A percentile compares a stretch with the other conserved stretches of the same genome.
Evolutionary conservation across 805 yeast species (phyloP).

Genomic region (Pichia ethanolica): DNA sequence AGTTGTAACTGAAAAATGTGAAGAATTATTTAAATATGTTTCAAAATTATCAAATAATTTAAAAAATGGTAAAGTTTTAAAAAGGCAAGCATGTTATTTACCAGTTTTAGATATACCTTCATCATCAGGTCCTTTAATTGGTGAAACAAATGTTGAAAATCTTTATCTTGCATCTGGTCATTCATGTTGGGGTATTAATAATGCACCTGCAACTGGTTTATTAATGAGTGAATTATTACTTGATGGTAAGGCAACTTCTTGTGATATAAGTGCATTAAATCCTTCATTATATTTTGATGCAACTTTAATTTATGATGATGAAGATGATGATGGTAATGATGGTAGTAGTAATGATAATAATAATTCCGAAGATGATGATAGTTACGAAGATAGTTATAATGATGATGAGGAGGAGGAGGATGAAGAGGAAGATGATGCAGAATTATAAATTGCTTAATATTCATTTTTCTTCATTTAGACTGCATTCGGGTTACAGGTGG

Average conservation of each 20-base stretch:
- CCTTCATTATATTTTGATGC: slow-evolving; percentile 88
- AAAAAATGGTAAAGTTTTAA: slow-evolving; percentile 63
- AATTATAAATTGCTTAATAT: background rate
- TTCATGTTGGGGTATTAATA: slow-evolving; percentile 98
- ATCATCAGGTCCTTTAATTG: slow-evolving; percentile 87
- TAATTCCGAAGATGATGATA: slow-evolving; percentile 10
- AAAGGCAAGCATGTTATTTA: slow-evolving; percentile 89
- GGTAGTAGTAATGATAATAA: slow-evolving; percentile 14
- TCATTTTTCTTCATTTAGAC: too few species aligned
- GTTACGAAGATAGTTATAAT: slow-evolving; percentile 14
- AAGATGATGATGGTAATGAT: slow-evolving; percentile 23
- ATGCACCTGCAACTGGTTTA: slow-evolving; percentile 96
- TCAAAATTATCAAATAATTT: slow-evolving; percentile 66
- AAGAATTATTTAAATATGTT: slow-evolving; percentile 74
- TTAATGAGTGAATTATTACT: slow-evolving; percentile 78
- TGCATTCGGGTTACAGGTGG: too few species aligned
- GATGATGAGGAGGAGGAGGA: slow-evolving; percentile 13
- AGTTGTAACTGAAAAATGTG: slow-evolving; percentile 82
- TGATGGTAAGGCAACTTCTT: slow-evolving; percentile 74
- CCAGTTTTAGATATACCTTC: slow-evolving; percentile 94
- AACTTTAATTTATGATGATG: slow-evolving; percentile 29
- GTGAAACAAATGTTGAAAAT: slow-evolving; percentile 81
- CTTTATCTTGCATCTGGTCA: slow-evolving; percentile 85
- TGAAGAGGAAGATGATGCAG: background rate
- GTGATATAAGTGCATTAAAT: slow-evolving; percentile 75